A percentile compares a stretch with the other conserved stretches of the same genome.
Evolutionary conservation across 768 basidiomycete species (phyloP).

Genomic region (Amyloporia xantha): DNA sequence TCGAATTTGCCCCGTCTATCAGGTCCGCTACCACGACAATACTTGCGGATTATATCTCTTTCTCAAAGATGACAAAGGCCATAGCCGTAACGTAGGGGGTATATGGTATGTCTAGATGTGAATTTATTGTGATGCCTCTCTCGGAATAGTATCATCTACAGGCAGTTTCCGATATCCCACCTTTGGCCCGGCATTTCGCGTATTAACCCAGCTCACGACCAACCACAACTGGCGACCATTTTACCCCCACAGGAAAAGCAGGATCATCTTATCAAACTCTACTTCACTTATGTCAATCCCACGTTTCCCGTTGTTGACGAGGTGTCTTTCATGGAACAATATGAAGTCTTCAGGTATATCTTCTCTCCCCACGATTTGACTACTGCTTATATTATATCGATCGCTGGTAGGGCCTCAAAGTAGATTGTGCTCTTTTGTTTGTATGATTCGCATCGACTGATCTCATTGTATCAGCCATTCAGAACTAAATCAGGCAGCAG

Average conservation of each 20-base stretch:
- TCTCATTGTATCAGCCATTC: background rate
- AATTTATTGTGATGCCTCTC: too few species aligned
- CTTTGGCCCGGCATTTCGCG: slow-evolving; percentile 48
- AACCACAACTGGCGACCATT: slow-evolving; percentile 25
- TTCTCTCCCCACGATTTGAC: background rate
- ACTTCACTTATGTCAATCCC: slow-evolving; percentile 80
- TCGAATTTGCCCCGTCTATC: background rate
- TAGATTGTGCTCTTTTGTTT: background rate
- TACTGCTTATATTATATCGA: background rate
- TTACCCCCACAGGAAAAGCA: slow-evolving; percentile 64
- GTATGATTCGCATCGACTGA: too few species aligned
- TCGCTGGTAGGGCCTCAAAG: background rate
- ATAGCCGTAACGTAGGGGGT: slow-evolving; percentile 52
- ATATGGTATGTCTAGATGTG: slow-evolving; percentile 14
- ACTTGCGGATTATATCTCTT: slow-evolving; percentile 70
- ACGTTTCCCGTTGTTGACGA: slow-evolving; percentile 74
- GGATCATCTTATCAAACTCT: slow-evolving; percentile 63
- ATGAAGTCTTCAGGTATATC: slow-evolving; percentile 4
- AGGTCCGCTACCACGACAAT: slow-evolving; percentile 84
- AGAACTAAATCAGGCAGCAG: background rate
- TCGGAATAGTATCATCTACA: slow-evolving; percentile 2
- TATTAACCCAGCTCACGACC: background rate
- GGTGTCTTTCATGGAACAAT: slow-evolving; percentile 59
- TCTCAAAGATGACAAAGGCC: slow-evolving; percentile 55
- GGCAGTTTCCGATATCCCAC: slow-evolving; percentile 55